Conservation (phyloP, 345 rosid genomes). For the Moricandia arvensis region DNA sequence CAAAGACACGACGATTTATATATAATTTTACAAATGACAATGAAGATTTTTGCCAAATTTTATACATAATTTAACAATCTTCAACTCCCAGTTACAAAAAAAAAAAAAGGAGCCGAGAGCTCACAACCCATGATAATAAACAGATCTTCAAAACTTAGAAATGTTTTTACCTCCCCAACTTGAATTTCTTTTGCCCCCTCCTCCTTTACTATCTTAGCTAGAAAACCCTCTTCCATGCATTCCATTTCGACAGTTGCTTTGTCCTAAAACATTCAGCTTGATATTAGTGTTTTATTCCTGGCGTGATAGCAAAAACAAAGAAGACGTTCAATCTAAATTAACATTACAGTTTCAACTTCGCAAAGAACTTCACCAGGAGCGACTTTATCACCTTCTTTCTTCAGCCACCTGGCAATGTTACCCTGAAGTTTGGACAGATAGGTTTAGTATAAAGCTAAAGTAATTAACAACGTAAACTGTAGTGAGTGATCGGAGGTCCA, state of each 20-base stretch:
- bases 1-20: not conserved
- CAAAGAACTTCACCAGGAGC: conserved; percentile 94
- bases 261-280: conserved; percentile 50
- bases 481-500: too few species aligned
- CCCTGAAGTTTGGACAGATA: conserved; percentile 57
- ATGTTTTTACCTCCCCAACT: conserved; percentile 82
- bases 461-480: not conserved
- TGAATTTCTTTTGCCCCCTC: conserved; percentile 89
- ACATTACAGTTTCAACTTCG: conserved; percentile 96
- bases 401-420: conserved; percentile 94
- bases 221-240: conserved; percentile 98
- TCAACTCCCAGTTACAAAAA: not conserved
- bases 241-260: conserved; percentile 99
- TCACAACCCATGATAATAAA: not conserved
- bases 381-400: conserved; percentile 93
- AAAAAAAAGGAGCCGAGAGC: too few species aligned
- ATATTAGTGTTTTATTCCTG: conserved; percentile 3
- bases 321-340: conserved; percentile 1
- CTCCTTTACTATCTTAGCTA: conserved; percentile 82
- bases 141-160: not conserved
- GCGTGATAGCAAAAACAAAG: not conserved
- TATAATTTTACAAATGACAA: not conserved
- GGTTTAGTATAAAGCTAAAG: conserved; percentile 17
- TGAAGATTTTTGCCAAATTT: not conserved
- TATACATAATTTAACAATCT: not conserved